Percentiles rank a stretch among this genome's conserved stretches.
These are phyloP conservation scores for Ilyonectria robusta DNA, from an alignment of 2,329 filamentous ascomycete genomes.

Conservation along the genomic window DNA sequence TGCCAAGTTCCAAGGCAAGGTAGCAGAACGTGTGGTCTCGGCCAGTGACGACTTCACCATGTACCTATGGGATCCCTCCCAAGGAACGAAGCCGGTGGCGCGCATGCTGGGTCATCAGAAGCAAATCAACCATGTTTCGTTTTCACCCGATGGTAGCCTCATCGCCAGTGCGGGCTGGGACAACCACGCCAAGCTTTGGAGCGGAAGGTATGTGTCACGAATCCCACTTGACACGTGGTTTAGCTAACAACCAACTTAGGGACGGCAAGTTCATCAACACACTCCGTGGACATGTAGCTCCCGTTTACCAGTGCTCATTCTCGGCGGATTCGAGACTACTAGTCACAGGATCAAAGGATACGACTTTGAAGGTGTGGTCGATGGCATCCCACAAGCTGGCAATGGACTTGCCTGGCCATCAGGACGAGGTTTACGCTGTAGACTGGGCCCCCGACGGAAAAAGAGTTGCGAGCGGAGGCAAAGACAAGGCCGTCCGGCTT, in stretches of 20 bases:
- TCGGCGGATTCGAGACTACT: slow-evolving; percentile 92
- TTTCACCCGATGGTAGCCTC: slow-evolving; percentile 89
- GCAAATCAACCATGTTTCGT: slow-evolving; percentile 94
- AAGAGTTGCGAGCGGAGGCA: slow-evolving; percentile 90
- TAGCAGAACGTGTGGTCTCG: slow-evolving; percentile 88
- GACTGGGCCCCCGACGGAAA: slow-evolving; percentile 96
- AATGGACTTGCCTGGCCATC: slow-evolving; percentile 86
- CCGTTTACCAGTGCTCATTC: slow-evolving; percentile 94
- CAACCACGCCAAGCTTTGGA: slow-evolving; percentile 96
- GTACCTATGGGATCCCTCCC: slow-evolving; percentile 90
- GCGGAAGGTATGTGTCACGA: slow-evolving; percentile 70
- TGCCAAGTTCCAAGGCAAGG: slow-evolving; percentile 79
- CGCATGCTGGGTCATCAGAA: slow-evolving; percentile 95
- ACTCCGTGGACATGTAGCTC: slow-evolving; percentile 87
- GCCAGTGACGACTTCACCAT: slow-evolving; percentile 97
- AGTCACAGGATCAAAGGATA: slow-evolving; percentile 91
- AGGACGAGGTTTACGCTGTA: slow-evolving; percentile 93
- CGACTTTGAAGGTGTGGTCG: slow-evolving; percentile 95
- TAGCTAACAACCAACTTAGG: slow-evolving; percentile 51
- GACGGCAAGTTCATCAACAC: slow-evolving; percentile 87
- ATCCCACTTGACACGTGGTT: not conserved
- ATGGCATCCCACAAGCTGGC: slow-evolving; percentile 86
- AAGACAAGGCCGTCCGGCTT: slow-evolving; percentile 84
- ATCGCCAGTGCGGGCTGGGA: slow-evolving; percentile 94
- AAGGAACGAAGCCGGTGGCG: slow-evolving; percentile 86